phyloP scores from a whole-genome alignment of 23 red algal genomes.

The Cyanidioschyzon merolae region DNA sequence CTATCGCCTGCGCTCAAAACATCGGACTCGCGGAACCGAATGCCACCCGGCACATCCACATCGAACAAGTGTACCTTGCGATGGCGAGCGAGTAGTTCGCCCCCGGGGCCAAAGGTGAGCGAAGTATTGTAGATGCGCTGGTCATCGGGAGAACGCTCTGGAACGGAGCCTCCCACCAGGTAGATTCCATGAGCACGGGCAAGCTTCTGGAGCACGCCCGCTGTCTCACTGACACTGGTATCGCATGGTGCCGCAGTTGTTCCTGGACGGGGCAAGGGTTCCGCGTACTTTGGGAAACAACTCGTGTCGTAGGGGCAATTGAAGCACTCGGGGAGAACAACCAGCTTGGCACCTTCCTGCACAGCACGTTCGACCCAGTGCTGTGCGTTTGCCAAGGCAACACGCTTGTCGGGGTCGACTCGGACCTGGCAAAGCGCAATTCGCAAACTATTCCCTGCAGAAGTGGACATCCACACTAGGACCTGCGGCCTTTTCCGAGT shows the following conservation, averaged over 20 bases:
- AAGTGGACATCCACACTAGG: not conserved
- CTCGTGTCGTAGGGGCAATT: slow-evolving; percentile 87
- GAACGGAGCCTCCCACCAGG: slow-evolving; percentile 82
- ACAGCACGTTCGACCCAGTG: slow-evolving; percentile 32
- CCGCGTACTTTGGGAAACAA: slow-evolving; percentile 65
- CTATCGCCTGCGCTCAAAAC: slow-evolving; percentile 49
- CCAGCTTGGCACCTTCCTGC: slow-evolving; percentile 37
- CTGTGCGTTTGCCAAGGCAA: slow-evolving; percentile 38
- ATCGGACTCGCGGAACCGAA: slow-evolving; percentile 81
- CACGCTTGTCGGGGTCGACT: slow-evolving; percentile 45
- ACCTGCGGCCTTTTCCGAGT: not conserved
- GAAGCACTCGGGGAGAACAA: slow-evolving; percentile 92
- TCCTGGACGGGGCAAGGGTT: slow-evolving; percentile 36
- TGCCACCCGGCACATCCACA: slow-evolving; percentile 80
- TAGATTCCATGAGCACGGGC: slow-evolving; percentile 42
- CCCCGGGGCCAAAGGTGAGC: slow-evolving; percentile 43
- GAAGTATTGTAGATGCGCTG: slow-evolving; percentile 77
- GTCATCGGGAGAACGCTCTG: slow-evolving; percentile 36
- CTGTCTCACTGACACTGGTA: slow-evolving; percentile 31
- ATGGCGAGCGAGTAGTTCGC: slow-evolving; percentile 71
- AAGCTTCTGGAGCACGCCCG: slow-evolving; percentile 40
- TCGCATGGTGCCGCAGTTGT: not conserved
- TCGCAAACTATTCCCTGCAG: not conserved
- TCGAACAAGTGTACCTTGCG: slow-evolving; percentile 97
- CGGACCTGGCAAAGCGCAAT: slow-evolving; percentile 74